These are phyloP conservation scores for Zostera marina DNA, from an alignment of 116 monocot genomes.

Conservation along the genomic window DNA sequence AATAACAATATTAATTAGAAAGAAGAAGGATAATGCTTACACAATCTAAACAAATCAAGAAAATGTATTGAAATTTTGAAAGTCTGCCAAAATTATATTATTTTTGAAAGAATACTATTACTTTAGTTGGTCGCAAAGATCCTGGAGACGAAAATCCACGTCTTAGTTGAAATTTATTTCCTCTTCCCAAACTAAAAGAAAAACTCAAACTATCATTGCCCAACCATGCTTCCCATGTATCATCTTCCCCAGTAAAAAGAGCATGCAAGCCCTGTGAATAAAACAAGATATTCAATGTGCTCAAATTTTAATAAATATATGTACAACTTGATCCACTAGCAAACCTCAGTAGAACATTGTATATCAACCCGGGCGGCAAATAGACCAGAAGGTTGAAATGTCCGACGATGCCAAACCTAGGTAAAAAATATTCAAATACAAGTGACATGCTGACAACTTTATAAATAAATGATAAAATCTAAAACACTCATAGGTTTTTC, in stretches of 20 bases:
- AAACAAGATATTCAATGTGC: conserved; percentile 9
- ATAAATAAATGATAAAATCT: too few species aligned
- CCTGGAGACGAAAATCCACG: conserved; percentile 72
- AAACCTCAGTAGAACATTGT: conserved; percentile 51
- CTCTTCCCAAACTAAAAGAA: conserved; percentile 27
- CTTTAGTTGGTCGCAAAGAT: conserved; percentile 75
- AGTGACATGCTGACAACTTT: too few species aligned
- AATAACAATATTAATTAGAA: too few species aligned
- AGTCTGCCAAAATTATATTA: neutral
- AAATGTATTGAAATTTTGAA: too few species aligned
- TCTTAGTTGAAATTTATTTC: conserved; percentile 54
- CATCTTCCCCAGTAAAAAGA: conserved; percentile 98
- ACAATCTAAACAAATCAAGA: too few species aligned
- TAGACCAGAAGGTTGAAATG: conserved; percentile 89
- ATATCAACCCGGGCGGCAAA: conserved; percentile 97
- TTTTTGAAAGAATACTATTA: conserved; percentile 10
- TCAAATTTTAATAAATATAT: neutral
- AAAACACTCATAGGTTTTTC: too few species aligned
- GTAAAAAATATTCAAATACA: neutral
- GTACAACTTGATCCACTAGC: neutral
- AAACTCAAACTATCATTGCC: conserved; percentile 35
- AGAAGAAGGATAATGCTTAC: too few species aligned
- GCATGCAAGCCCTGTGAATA: conserved; percentile 72
- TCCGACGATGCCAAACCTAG: conserved; percentile 91
- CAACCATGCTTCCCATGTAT: conserved; percentile 92